A percentile compares a stretch with the other conserved stretches of the same genome.
Evolutionary conservation across 2,329 filamentous ascomycete genomes (phyloP).

Genomic region (Neofusicoccum cordaticola): DNA sequence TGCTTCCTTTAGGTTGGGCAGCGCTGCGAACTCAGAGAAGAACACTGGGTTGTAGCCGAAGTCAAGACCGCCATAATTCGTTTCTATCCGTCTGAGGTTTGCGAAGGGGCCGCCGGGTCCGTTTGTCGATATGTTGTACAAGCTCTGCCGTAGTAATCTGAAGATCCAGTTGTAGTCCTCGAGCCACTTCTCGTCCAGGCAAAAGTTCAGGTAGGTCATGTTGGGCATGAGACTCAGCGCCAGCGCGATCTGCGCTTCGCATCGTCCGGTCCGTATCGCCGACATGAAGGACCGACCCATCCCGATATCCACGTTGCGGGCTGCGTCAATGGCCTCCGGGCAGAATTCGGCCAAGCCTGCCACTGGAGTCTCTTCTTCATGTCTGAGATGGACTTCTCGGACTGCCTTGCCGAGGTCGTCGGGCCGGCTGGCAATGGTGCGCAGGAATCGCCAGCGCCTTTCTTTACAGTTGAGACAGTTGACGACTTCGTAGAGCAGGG

Average conservation of each 20-base stretch:
- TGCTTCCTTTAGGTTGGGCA: neutral
- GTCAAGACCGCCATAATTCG: neutral
- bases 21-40: neutral
- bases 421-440: neutral
- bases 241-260: neutral
- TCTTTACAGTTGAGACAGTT: neutral
- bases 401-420: neutral
- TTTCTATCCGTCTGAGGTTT: neutral
- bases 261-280: neutral
- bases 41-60: slow-evolving; percentile 3
- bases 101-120: neutral
- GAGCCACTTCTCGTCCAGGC: neutral
- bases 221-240: neutral
- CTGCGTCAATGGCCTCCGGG: neutral
- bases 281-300: neutral
- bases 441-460: neutral
- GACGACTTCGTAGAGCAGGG: neutral
- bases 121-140: neutral
- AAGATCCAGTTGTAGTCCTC: slow-evolving; percentile 6
- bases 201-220: neutral
- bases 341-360: neutral
- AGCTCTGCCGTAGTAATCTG: neutral
- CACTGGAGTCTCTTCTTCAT: neutral
- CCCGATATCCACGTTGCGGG: neutral
- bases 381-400: neutral